Evolutionary conservation across 106 monocot genomes (phyloP).

Genomic region (Gastrodia elata): DNA sequence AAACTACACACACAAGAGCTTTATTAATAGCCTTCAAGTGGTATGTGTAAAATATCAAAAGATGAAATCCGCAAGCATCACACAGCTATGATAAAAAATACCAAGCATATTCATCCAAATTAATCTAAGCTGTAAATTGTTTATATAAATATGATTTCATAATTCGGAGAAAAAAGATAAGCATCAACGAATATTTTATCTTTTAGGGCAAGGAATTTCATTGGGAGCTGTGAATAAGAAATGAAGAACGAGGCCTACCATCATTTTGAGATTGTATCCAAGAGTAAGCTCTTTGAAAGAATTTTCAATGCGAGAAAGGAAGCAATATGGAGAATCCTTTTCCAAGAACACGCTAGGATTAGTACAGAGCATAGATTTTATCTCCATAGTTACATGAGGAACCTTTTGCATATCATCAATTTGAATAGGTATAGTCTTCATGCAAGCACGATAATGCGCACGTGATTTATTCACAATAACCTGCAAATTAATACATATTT

Average conservation of each 20-base stretch:
- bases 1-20: no score
- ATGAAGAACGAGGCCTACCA: constrained; percentile 32
- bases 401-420: constrained; percentile 72
- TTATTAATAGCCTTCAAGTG: no score
- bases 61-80: background rate
- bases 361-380: constrained; percentile 44
- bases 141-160: background rate
- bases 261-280: constrained; percentile 70
- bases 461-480: constrained; percentile 88
- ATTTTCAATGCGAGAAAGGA: constrained; percentile 66
- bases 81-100: background rate
- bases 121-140: background rate
- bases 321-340: constrained; percentile 77
- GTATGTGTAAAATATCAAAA: no score
- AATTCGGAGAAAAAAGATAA: background rate
- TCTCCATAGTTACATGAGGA: constrained; percentile 52
- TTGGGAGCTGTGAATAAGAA: background rate
- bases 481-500: constrained; percentile 24
- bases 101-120: background rate
- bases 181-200: background rate
- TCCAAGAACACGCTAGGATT: constrained; percentile 52
- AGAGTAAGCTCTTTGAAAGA: constrained; percentile 69
- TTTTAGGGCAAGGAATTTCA: background rate
- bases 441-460: constrained; percentile 55
- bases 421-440: constrained; percentile 49